Evolutionary conservation across 192 early-diverging fungal genomes (phyloP), one percentile per base, ranked within the genome.

Genomic region (Entomortierella beljakovae): DNA sequence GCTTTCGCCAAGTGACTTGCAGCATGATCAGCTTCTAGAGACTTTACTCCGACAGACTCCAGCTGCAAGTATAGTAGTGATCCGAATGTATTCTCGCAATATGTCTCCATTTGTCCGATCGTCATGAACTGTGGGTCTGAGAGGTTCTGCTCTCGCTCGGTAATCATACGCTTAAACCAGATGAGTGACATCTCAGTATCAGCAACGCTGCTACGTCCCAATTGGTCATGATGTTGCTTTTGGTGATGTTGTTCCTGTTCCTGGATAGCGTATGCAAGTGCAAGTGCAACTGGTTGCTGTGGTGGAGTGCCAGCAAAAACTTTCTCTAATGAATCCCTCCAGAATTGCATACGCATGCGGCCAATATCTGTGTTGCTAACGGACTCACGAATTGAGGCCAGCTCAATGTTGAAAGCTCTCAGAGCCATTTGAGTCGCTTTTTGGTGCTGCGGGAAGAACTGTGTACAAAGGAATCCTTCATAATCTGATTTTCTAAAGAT

Each of bases 1-100:
- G 96, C 92, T 55, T 98, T 94, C 29, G 96, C 98, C 32, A 99
- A 86, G 66, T 97, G 94, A 29, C 93, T 92, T 6, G 92, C 93
- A 11, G 90, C 90, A 82, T 98, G 97, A 80, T 99, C 95, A 1
- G 93, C 91, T 43, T 93, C 85, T 50, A 93, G 87, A 66, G 94
- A 89, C 18, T 88, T 85, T 29, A 99, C 82, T 5, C 94, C 94
- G 16, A 96, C 85, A 1, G 92, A 91, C 66, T 99, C 93, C 26
- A 97, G 84, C 38, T 96, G 93, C 33, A 97, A 85, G 81, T 99
- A 96, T 31, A 98, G 70, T 59, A 99, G 56, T n/a, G 91, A 90
- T 10, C 94, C 91, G 25, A 91, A 90, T 0, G 96, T 95, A 60
- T 93, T 92, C 71, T 99, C 98, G 28, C 90, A 92, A 70, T 98